phyloP scores from a whole-genome alignment of 805 yeast species.

The Yamadazyma ubonensis region DNA sequence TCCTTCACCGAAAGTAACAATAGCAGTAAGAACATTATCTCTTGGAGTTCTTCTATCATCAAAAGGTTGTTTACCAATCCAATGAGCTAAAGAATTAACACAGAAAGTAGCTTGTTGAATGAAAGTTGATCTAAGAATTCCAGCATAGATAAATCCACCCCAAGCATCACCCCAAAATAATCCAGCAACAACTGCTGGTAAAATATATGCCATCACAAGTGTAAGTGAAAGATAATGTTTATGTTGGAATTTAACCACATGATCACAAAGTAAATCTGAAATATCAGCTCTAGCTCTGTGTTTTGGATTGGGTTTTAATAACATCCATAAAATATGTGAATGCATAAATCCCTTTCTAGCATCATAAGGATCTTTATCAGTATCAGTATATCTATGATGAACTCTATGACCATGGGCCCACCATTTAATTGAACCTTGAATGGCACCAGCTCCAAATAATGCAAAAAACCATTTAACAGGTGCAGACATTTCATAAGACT shows the following conservation, averaged over 20 bases:
- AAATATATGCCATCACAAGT: constrained; percentile 57
- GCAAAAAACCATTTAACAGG: constrained; percentile 68
- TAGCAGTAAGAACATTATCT: constrained; percentile 76
- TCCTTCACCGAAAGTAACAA: constrained; percentile 86
- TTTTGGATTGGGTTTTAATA: constrained; percentile 75
- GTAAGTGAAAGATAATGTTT: constrained; percentile 67
- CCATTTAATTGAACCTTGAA: constrained; percentile 86
- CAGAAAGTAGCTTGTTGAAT: constrained; percentile 87
- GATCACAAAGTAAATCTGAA: constrained; percentile 70
- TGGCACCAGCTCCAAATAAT: constrained; percentile 76
- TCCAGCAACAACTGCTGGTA: constrained; percentile 67
- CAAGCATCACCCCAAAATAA: constrained; percentile 52
- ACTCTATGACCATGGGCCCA: constrained; percentile 86
- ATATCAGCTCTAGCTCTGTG: constrained; percentile 80
- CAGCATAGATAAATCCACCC: constrained; percentile 81
- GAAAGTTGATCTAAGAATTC: constrained; percentile 63
- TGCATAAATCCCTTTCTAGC: constrained; percentile 84
- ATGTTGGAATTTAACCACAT: constrained; percentile 80
- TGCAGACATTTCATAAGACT: constrained; percentile 61
- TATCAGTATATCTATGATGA: constrained; percentile 85
- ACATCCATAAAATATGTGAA: constrained; percentile 87
- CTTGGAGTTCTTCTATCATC: constrained; percentile 87
- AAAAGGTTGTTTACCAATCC: constrained; percentile 83
- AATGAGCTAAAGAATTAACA: constrained; percentile 82
- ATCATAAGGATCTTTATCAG: constrained; percentile 80